Conservation (phyloP, 148 eudicot species). For the Fallopia convolvulus region DNA sequence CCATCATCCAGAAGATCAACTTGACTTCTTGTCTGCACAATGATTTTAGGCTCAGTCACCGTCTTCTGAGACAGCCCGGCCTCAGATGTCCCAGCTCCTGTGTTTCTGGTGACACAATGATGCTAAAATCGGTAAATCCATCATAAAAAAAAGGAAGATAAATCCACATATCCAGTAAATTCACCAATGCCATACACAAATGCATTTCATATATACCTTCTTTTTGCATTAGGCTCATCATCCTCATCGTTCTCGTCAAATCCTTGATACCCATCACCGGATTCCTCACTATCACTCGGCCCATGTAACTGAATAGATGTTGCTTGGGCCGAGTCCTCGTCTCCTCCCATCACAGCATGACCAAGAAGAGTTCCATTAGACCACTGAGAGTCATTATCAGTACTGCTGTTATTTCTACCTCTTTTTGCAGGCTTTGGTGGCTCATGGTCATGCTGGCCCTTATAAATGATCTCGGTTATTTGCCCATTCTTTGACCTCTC, state of each 20-base stretch:
- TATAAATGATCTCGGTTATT: slow-evolving; percentile 74
- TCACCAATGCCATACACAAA: neutral
- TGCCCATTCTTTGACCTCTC: slow-evolving; percentile 63
- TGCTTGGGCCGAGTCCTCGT: slow-evolving; percentile 26
- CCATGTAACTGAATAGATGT: slow-evolving; percentile 27
- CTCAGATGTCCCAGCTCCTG: slow-evolving; percentile 29
- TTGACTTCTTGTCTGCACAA: slow-evolving; percentile 92
- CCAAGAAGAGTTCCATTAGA: slow-evolving; percentile 20
- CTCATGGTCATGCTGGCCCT: slow-evolving; percentile 70
- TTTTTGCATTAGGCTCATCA: slow-evolving; percentile 49
- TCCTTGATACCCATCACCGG: slow-evolving; percentile 21
- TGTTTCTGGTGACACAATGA: slow-evolving; percentile 32
- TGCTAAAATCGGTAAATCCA: neutral
- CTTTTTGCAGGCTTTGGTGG: slow-evolving; percentile 36
- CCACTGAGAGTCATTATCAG: slow-evolving; percentile 16
- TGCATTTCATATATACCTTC: slow-evolving; percentile 36
- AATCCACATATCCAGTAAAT: neutral
- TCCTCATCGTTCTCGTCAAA: slow-evolving; percentile 27
- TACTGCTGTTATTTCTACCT: slow-evolving; percentile 18
- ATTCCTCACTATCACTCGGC: slow-evolving; percentile 40
- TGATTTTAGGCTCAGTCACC: slow-evolving; percentile 63
- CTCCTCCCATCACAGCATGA: slow-evolving; percentile 19
- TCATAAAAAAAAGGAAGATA: neutral
- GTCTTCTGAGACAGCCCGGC: slow-evolving; percentile 38
- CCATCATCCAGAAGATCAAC: slow-evolving; percentile 94